phyloP scores from a whole-genome alignment of 306 rosid genomes.

The Astragalus membranaceus region DNA sequence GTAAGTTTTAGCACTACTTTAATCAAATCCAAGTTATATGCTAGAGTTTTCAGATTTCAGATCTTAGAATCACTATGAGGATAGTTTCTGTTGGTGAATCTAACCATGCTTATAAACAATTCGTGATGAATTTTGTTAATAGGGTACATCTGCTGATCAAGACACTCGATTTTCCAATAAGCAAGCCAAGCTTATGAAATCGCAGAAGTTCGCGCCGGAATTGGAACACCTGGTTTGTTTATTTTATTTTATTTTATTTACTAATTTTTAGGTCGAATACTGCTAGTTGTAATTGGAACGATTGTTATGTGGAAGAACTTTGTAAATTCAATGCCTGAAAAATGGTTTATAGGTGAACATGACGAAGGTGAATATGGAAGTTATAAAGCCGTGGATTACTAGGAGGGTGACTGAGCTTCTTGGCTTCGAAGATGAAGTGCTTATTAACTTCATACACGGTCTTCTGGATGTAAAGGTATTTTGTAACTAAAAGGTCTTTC shows the following conservation, averaged over 20 bases:
- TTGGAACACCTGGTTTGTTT: constrained; percentile 76
- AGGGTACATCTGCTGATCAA: constrained; percentile 96
- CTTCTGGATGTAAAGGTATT: constrained; percentile 87
- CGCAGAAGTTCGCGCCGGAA: constrained; percentile 86
- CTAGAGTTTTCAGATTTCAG: background rate
- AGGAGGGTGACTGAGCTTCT: constrained; percentile 80
- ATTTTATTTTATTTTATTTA: background rate
- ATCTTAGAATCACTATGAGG: background rate
- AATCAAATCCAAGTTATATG: no score
- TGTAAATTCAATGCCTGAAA: background rate
- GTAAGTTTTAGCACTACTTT: constrained; percentile 28
- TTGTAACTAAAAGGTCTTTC: background rate
- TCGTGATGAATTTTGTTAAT: constrained; percentile 1
- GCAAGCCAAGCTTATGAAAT: constrained; percentile 82
- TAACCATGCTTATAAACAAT: background rate
- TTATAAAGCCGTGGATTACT: constrained; percentile 84
- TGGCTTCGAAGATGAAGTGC: constrained; percentile 95
- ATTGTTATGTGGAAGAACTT: background rate
- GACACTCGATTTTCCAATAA: constrained; percentile 93
- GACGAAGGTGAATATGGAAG: constrained; percentile 83
- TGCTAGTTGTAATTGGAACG: background rate
- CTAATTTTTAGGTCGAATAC: background rate
- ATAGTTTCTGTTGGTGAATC: background rate
- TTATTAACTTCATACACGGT: constrained; percentile 82
- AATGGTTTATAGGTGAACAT: constrained; percentile 66